Evolutionary conservation across 805 yeast species (phyloP).

Genomic region (Candida vaughaniae): DNA sequence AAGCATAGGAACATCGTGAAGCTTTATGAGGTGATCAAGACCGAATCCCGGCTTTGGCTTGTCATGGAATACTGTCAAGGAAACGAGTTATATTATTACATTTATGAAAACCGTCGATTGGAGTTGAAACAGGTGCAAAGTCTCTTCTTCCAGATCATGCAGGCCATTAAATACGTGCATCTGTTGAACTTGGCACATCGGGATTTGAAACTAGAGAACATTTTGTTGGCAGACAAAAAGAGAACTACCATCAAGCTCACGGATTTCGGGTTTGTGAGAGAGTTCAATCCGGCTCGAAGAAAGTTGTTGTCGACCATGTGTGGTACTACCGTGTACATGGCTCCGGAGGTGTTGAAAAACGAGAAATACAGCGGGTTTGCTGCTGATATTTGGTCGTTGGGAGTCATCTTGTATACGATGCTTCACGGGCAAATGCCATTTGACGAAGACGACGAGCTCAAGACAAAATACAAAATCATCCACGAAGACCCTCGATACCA

Average conservation of each 20-base stretch:
- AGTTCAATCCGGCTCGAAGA: slow-evolving; percentile 46
- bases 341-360: slow-evolving; percentile 79
- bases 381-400: slow-evolving; percentile 90
- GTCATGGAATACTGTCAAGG: slow-evolving; percentile 89
- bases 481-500: slow-evolving; percentile 60
- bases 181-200: slow-evolving; percentile 77
- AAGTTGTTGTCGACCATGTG: slow-evolving; percentile 75
- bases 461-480: slow-evolving; percentile 59
- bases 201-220: slow-evolving; percentile 81
- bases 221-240: slow-evolving; percentile 53
- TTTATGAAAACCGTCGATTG: slow-evolving; percentile 52
- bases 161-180: slow-evolving; percentile 74
- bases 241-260: slow-evolving; percentile 68
- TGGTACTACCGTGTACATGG: slow-evolving; percentile 96
- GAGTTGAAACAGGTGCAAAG: slow-evolving; percentile 49
- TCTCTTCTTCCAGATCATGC: slow-evolving; percentile 63
- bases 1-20: slow-evolving; percentile 80
- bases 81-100: slow-evolving; percentile 68
- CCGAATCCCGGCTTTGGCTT: slow-evolving; percentile 80
- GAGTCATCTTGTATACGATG: slow-evolving; percentile 83
- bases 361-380: slow-evolving; percentile 76
- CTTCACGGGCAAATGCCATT: slow-evolving; percentile 88
- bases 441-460: slow-evolving; percentile 74
- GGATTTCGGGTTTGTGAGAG: slow-evolving; percentile 94
- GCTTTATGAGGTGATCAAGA: slow-evolving; percentile 80